These are phyloP conservation scores for Cynanchum wilfordii DNA, from an alignment of 257 asterid species.

Conservation along the genomic window DNA sequence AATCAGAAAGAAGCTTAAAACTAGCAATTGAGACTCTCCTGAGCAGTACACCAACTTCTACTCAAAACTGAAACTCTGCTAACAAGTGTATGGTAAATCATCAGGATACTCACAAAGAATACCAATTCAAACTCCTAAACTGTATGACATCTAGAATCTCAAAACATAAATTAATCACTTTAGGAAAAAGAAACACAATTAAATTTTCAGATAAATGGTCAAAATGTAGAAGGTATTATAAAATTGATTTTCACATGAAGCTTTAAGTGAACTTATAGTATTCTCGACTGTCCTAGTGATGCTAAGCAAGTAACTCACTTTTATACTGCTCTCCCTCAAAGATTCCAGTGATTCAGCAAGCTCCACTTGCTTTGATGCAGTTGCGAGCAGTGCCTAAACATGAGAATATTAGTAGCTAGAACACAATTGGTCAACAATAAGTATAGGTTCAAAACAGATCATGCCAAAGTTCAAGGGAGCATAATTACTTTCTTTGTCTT, in stretches of 20 bases:
- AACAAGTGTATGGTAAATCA: not conserved
- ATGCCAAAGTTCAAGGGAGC: not conserved
- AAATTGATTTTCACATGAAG: not conserved
- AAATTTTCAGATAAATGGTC: not conserved
- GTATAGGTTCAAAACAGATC: not conserved
- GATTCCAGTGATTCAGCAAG: conserved; percentile 80
- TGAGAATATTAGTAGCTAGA: conserved; percentile 2
- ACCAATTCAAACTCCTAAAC: not conserved
- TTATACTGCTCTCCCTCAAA: conserved; percentile 48
- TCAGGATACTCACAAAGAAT: not conserved
- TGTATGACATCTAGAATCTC: not conserved
- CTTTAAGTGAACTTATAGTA: not conserved
- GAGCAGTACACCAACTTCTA: not conserved
- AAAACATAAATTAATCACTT: not conserved
- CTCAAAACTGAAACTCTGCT: not conserved
- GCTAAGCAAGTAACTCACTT: conserved; percentile 38
- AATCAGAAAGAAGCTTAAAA: not conserved
- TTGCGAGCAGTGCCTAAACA: conserved; percentile 69
- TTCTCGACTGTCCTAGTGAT: not conserved
- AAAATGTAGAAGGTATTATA: not conserved
- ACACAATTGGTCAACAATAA: conserved; percentile 13
- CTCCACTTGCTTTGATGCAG: conserved; percentile 85
- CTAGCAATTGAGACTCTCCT: not conserved
- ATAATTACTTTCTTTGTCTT: conserved; percentile 70
- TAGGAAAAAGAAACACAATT: not conserved